Conservation (phyloP, 179 eudicot species). For the Silene vulgaris region DNA sequence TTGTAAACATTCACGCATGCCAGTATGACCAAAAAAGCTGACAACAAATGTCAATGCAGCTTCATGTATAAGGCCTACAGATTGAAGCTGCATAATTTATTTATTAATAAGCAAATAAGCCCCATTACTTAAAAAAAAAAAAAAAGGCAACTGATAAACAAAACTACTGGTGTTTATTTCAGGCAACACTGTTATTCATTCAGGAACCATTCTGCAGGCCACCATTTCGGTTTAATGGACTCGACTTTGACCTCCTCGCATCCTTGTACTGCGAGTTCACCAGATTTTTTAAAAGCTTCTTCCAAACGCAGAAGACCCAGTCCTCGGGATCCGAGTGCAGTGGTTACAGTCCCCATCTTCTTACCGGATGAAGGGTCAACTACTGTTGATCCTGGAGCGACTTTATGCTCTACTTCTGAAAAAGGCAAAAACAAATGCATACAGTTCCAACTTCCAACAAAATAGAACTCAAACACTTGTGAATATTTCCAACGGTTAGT, state of each 20-base stretch:
- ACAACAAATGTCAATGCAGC: no score
- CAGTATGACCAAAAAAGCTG: no score
- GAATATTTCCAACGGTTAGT: neutral
- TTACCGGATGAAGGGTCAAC: constrained; percentile 46
- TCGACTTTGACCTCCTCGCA: constrained; percentile 61
- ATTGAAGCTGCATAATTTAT: constrained; percentile 12
- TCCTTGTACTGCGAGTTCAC: constrained; percentile 50
- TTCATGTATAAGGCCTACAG: constrained; percentile 5
- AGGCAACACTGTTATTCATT: constrained; percentile 39
- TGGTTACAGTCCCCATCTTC: constrained; percentile 65
- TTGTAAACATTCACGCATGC: no score
- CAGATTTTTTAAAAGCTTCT: constrained; percentile 54
- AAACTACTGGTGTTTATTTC: constrained; percentile 29
- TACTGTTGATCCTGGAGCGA: constrained; percentile 60
- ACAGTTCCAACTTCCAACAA: neutral
- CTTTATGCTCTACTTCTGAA: constrained; percentile 65
- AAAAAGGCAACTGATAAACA: neutral
- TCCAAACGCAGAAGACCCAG: constrained; percentile 71
- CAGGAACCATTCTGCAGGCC: constrained; percentile 77
- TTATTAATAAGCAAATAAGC: neutral
- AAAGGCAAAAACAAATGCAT: neutral
- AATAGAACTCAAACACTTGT: neutral
- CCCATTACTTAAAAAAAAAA: neutral
- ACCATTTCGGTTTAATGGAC: constrained; percentile 72
- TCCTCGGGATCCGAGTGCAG: constrained; percentile 81